These are phyloP conservation scores for Blastobotrys muscicola DNA, from an alignment of 805 yeast genomes.

Conservation along the genomic window DNA sequence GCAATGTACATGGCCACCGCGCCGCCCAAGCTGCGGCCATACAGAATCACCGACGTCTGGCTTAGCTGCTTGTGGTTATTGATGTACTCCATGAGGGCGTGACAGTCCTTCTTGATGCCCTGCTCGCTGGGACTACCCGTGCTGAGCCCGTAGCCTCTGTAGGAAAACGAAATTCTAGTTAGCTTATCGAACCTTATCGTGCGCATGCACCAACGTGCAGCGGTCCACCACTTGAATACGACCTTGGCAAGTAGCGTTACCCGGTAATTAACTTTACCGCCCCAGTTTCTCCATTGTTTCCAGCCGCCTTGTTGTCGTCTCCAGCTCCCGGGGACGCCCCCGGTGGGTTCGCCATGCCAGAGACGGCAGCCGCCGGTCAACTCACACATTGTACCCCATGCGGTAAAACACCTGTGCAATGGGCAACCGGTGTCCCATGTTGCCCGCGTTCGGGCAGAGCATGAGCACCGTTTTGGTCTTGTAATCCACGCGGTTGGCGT, in stretches of 20 bases:
- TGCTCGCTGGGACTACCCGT: constrained; percentile 66
- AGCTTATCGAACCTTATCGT: constrained; percentile 28
- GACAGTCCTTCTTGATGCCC: constrained; percentile 79
- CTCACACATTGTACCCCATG: constrained; percentile 56
- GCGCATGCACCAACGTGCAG: no score
- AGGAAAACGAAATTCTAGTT: constrained; percentile 45
- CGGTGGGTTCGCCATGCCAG: no score
- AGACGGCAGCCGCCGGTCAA: no score
- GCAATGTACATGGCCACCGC: constrained; percentile 86
- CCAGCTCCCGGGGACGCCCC: not conserved
- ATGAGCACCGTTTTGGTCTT: constrained; percentile 56
- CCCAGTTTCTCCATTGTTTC: not conserved
- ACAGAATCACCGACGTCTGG: constrained; percentile 49
- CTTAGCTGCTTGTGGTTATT: constrained; percentile 42
- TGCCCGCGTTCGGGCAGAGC: constrained; percentile 90
- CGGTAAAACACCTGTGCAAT: constrained; percentile 55
- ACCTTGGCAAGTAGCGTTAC: no score
- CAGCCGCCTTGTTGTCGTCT: constrained; percentile 11
- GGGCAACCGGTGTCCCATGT: constrained; percentile 85
- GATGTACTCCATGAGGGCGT: constrained; percentile 56
- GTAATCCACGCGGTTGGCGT: constrained; percentile 33
- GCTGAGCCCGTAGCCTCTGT: constrained; percentile 83
- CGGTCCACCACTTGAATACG: no score
- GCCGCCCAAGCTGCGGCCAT: constrained; percentile 91
- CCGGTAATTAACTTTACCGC: no score